Conservation (phyloP, 306 rosid species). For the Bauhinia variegata region DNA sequence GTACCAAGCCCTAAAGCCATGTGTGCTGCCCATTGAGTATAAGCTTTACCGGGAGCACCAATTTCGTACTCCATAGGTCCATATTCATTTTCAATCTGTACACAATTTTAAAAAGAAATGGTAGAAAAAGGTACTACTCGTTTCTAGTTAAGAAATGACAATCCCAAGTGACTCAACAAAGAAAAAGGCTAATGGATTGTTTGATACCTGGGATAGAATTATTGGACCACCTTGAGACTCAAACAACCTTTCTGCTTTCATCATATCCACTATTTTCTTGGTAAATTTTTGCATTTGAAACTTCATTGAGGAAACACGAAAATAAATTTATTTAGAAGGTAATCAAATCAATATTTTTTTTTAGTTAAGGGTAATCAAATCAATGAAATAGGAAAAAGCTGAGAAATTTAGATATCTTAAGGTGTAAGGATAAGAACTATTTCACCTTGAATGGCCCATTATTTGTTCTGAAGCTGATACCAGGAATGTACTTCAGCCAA, state of each 20-base stretch:
- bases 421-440: slow-evolving; percentile 25
- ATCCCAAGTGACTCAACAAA: slow-evolving; percentile 16
- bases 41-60: slow-evolving; percentile 83
- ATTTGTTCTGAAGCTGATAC: slow-evolving; percentile 90
- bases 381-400: slow-evolving; percentile 15
- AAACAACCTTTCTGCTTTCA: slow-evolving; percentile 86
- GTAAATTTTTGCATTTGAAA: slow-evolving; percentile 86
- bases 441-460: slow-evolving; percentile 90
- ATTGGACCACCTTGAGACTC: slow-evolving; percentile 94
- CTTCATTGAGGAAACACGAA: slow-evolving; percentile 49
- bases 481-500: slow-evolving; percentile 96
- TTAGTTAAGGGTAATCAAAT: slow-evolving; percentile 1
- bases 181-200: slow-evolving; percentile 11
- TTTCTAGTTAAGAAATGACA: slow-evolving; percentile 12
- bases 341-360: slow-evolving; percentile 8
- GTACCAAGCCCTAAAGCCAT: slow-evolving; percentile 92
- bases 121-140: slow-evolving; percentile 9
- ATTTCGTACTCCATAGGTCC: slow-evolving; percentile 89
- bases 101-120: slow-evolving; percentile 29
- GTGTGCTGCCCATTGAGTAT: slow-evolving; percentile 86
- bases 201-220: slow-evolving; percentile 84
- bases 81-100: slow-evolving; percentile 96
- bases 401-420: slow-evolving; percentile 6
- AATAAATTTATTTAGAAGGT: slow-evolving; percentile 30
- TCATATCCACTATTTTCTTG: slow-evolving; percentile 78